Evolutionary conservation across 352 stramenopile species (phyloP).

Genomic region (Saprolegnia diclina): DNA sequence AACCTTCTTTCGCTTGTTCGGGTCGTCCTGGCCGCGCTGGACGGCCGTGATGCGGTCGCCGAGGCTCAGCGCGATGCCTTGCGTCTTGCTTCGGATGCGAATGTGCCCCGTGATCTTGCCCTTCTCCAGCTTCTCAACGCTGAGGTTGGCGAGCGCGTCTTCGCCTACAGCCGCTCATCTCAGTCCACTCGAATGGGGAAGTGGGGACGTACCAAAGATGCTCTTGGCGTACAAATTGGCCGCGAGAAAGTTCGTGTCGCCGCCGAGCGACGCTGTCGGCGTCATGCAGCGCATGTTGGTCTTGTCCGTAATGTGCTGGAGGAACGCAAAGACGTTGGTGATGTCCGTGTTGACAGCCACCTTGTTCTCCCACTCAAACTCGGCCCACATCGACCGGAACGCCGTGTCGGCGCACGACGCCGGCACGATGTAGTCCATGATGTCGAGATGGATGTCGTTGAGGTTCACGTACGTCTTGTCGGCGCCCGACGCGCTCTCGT

Average conservation of each 20-base stretch:
- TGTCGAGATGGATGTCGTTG: conserved; percentile 99
- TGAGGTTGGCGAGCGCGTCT: conserved; percentile 99
- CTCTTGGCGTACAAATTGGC: conserved; percentile 91
- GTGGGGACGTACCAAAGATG: conserved; percentile 81
- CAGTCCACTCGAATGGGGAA: conserved; percentile 41
- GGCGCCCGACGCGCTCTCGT: conserved; percentile 92
- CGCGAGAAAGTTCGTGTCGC: conserved; percentile 90
- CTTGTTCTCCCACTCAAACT: conserved; percentile 99
- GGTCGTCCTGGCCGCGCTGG: conserved; percentile 85
- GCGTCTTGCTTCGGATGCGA: conserved; percentile 99
- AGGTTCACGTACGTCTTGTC: conserved; percentile 99
- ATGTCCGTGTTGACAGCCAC: conserved; percentile 97
- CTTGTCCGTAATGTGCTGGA: conserved; percentile 97
- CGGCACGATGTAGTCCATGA: conserved; percentile 99
- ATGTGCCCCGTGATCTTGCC: conserved; percentile 98
- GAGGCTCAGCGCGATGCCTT: conserved; percentile 99
- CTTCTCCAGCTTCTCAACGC: conserved; percentile 98
- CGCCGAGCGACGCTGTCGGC: conserved; percentile 82
- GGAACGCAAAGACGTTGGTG: conserved; percentile 95
- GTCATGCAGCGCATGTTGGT: conserved; percentile 99
- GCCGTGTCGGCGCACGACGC: conserved; percentile 89
- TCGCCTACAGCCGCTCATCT: conserved; percentile 58
- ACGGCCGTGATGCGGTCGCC: conserved; percentile 98
- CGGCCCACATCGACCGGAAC: conserved; percentile 99
- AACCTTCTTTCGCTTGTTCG: conserved; percentile 48